Evolutionary conservation across 75 land plant species (phyloP).

Genomic region (Cryptomeria japonica): DNA sequence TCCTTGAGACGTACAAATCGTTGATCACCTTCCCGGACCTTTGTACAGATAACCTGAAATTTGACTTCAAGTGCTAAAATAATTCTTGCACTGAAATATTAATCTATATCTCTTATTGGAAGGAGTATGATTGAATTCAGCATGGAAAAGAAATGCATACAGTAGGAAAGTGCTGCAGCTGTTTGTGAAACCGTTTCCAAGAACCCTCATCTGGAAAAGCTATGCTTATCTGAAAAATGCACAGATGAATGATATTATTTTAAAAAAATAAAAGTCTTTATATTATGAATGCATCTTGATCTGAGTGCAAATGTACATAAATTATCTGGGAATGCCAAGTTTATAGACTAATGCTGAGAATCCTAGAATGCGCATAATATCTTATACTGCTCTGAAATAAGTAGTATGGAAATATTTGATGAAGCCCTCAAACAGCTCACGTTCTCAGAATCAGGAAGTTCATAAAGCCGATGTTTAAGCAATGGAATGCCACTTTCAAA

Average conservation of each 20-base stretch:
- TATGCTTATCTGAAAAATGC: slow-evolving; percentile 64
- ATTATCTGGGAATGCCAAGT: neutral
- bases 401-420: neutral
- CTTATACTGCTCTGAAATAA: neutral
- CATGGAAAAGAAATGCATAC: slow-evolving; percentile 28
- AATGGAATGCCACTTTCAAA: slow-evolving; percentile 96
- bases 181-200: slow-evolving; percentile 93
- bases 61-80: neutral
- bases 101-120: neutral
- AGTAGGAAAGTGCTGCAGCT: slow-evolving; percentile 92
- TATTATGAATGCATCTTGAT: neutral
- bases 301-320: neutral
- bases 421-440: slow-evolving; percentile 34
- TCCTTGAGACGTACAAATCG: slow-evolving; percentile 88
- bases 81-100: neutral
- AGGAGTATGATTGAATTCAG: neutral
- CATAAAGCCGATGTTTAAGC: slow-evolving; percentile 84
- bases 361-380: neutral
- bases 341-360: neutral
- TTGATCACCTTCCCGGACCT: slow-evolving; percentile 89
- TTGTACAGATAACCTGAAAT: slow-evolving; percentile 80
- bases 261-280: neutral
- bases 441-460: slow-evolving; percentile 87
- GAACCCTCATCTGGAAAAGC: slow-evolving; percentile 99
- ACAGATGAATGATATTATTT: neutral